Conservation (phyloP, 2,329 filamentous ascomycete genomes). For the Pseudocercospora cruenta region DNA sequence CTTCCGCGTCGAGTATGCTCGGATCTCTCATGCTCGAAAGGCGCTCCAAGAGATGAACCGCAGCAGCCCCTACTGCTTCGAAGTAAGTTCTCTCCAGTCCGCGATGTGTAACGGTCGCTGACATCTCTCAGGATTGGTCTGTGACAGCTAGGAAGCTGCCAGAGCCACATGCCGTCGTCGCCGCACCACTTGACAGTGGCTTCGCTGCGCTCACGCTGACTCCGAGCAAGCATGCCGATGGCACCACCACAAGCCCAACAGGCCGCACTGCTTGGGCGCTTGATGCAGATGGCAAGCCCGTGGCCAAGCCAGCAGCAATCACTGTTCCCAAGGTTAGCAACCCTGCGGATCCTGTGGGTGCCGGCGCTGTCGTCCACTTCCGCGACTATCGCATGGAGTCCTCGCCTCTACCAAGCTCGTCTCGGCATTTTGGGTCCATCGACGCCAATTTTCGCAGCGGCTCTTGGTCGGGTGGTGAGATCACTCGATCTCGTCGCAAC, state of each 20-base stretch:
- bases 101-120: slow-evolving; percentile 8
- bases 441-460: background rate
- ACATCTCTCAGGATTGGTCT: slow-evolving; percentile 22
- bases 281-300: slow-evolving; percentile 24
- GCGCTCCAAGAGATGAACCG: slow-evolving; percentile 15
- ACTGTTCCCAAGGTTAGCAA: slow-evolving; percentile 23
- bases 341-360: background rate
- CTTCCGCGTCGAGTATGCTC: slow-evolving; percentile 37
- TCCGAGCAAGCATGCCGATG: background rate
- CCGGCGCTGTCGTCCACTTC: background rate
- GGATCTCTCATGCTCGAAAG: slow-evolving; percentile 29
- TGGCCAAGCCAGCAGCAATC: background rate
- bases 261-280: slow-evolving; percentile 34
- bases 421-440: background rate
- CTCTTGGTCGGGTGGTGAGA: background rate
- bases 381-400: background rate
- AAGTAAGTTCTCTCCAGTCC: slow-evolving; percentile 22
- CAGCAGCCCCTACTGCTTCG: slow-evolving; percentile 13
- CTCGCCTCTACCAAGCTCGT: background rate
- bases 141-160: slow-evolving; percentile 8
- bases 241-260: slow-evolving; percentile 28
- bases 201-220: background rate
- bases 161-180: background rate
- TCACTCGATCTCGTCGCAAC: background rate
- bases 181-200: background rate